Conservation (phyloP, 306 rosid genomes). For the Vicia sativa region DNA sequence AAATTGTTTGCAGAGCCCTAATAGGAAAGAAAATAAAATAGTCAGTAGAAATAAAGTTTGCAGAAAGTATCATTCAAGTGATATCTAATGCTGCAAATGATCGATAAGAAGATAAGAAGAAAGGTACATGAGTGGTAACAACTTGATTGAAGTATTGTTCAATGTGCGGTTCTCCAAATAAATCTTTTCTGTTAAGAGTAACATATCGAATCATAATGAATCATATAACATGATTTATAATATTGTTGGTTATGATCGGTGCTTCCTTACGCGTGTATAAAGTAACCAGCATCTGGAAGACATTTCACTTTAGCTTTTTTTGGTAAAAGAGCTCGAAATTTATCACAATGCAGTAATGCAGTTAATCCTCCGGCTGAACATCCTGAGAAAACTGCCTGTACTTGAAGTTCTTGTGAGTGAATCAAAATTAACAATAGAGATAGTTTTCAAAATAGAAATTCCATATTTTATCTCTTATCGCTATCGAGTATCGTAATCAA, state of each 20-base stretch:
- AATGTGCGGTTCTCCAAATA: constrained; percentile 69
- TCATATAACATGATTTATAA: constrained; percentile 12
- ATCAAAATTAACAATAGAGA: constrained; percentile 7
- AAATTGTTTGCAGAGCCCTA: constrained; percentile 78
- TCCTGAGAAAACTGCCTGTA: constrained; percentile 88
- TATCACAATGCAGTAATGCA: constrained; percentile 82
- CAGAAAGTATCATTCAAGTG: constrained; percentile 4
- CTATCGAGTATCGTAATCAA: too few species aligned
- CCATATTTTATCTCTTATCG: too few species aligned
- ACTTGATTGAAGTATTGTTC: constrained; percentile 56
- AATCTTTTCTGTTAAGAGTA: constrained; percentile 65
- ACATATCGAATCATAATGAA: constrained; percentile 14
- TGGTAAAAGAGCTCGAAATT: constrained; percentile 65
- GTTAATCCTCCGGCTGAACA: constrained; percentile 97
- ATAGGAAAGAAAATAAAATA: constrained; percentile 9
- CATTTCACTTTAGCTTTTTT: constrained; percentile 67
- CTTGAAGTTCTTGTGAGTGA: constrained; percentile 33
- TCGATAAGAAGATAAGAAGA: constrained; percentile 30
- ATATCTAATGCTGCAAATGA: constrained; percentile 13
- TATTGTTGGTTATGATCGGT: neutral
- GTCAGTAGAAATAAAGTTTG: constrained; percentile 24
- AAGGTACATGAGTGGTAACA: constrained; percentile 80
- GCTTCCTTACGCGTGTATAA: constrained; percentile 66
- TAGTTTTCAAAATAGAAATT: too few species aligned
- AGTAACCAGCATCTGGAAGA: constrained; percentile 91